These are phyloP conservation scores for Metarhizium brunneum DNA, from an alignment of 2,329 filamentous ascomycete genomes.

Conservation along the genomic window DNA sequence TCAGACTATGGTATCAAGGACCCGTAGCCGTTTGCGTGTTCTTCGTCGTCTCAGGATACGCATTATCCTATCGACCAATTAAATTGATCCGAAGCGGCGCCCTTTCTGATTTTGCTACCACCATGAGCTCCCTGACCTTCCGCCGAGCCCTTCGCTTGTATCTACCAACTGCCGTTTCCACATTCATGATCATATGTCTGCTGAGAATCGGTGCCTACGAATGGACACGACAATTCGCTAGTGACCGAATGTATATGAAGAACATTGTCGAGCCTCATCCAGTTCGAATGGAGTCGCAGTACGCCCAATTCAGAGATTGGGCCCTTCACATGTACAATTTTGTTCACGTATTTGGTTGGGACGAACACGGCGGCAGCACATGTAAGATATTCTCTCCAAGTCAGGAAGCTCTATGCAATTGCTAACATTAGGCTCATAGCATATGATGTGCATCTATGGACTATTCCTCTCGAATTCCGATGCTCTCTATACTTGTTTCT, in stretches of 20 bases:
- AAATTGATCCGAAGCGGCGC: conserved; percentile 31
- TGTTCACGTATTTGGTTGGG: conserved; percentile 42
- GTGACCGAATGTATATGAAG: conserved; percentile 31
- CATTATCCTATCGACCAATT: conserved; percentile 44
- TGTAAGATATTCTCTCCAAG: conserved; percentile 17
- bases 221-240: conserved; percentile 35
- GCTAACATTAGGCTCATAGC: conserved; percentile 16
- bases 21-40: conserved; percentile 51
- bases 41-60: conserved; percentile 55
- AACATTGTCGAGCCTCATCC: conserved; percentile 42
- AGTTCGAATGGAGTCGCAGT: conserved; percentile 23
- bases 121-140: conserved; percentile 41
- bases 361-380: conserved; percentile 35
- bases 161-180: conserved; percentile 40
- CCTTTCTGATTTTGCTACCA: conserved; percentile 29
- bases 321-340: conserved; percentile 37
- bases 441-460: conserved; percentile 53
- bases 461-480: conserved; percentile 51
- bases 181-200: conserved; percentile 35
- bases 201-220: conserved; percentile 39
- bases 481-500: conserved; percentile 50
- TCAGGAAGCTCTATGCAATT: background rate
- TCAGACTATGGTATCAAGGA: conserved; percentile 45
- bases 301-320: conserved; percentile 37
- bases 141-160: conserved; percentile 43